phyloP scores from a whole-genome alignment of 2,329 filamentous ascomycete genomes.

The Calonectria hawksworthii region DNA sequence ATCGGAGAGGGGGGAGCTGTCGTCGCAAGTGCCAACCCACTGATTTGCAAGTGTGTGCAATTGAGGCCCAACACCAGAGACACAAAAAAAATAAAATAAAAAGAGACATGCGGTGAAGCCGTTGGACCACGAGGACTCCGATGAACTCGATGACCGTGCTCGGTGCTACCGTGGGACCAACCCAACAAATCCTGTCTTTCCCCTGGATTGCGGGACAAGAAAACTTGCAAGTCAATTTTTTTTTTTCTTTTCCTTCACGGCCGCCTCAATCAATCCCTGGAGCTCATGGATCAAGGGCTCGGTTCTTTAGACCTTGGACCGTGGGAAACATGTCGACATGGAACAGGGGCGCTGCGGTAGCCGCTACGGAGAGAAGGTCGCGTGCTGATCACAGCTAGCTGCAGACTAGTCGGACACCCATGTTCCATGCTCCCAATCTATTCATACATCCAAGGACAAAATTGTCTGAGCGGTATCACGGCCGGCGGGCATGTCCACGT shows the following conservation, averaged over 20 bases:
- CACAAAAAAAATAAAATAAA: too few species aligned
- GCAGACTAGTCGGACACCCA: background rate
- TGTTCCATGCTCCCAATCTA: background rate
- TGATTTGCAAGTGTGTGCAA: background rate
- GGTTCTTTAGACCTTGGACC: background rate
- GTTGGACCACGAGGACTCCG: slow-evolving; percentile 11
- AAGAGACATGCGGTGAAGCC: slow-evolving; percentile 26
- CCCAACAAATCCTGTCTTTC: slow-evolving; percentile 4
- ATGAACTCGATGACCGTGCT: slow-evolving; percentile 22
- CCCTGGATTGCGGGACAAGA: background rate
- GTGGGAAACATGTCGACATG: slow-evolving; percentile 12
- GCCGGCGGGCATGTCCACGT: background rate
- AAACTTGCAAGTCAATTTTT: background rate
- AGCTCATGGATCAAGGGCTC: slow-evolving; percentile 1
- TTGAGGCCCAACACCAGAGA: slow-evolving; percentile 4
- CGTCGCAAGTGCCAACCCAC: background rate
- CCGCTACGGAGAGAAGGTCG: slow-evolving; percentile 15
- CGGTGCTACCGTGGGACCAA: slow-evolving; percentile 18
- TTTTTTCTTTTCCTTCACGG: background rate
- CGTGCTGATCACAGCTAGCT: slow-evolving; percentile 23
- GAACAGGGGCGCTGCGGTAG: slow-evolving; percentile 19
- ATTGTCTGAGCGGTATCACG: slow-evolving; percentile 17
- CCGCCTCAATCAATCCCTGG: background rate
- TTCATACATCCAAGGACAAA: background rate
- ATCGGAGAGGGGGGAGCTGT: background rate